Conservation (phyloP, 148 eudicot genomes). For the Heliosperma pusillum region DNA sequence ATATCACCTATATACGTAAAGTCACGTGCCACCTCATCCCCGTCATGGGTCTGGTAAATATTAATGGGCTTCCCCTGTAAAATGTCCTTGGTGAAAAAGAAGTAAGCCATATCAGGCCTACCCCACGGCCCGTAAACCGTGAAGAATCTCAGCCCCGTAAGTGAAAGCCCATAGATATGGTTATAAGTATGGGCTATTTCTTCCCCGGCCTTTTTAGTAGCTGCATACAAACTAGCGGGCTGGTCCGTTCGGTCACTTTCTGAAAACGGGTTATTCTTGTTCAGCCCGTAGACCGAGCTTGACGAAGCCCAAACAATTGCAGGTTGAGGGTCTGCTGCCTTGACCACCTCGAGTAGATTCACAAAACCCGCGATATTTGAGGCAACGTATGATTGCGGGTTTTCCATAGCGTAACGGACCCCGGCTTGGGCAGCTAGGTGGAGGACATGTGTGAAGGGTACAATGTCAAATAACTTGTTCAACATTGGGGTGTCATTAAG, state of each 20-base stretch:
- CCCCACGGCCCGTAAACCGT: slow-evolving; percentile 99
- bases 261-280: slow-evolving; percentile 72
- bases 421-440: slow-evolving; percentile 97
- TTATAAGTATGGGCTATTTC: slow-evolving; percentile 93
- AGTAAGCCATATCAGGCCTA: slow-evolving; percentile 94
- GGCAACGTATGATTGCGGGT: slow-evolving; percentile 70
- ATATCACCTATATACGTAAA: slow-evolving; percentile 88
- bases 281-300: slow-evolving; percentile 84
- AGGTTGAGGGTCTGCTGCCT: slow-evolving; percentile 76
- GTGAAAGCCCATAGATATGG: slow-evolving; percentile 81
- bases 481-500: slow-evolving; percentile 69
- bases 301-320: slow-evolving; percentile 93
- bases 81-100: slow-evolving; percentile 90
- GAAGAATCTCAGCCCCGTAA: slow-evolving; percentile 81
- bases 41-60: slow-evolving; percentile 60
- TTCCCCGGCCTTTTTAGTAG: slow-evolving; percentile 93
- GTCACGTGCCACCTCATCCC: slow-evolving; percentile 83
- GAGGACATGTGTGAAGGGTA: slow-evolving; percentile 75
- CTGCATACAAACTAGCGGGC: slow-evolving; percentile 90
- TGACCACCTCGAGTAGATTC: slow-evolving; percentile 62
- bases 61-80: slow-evolving; percentile 66
- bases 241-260: slow-evolving; percentile 74
- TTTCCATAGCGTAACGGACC: slow-evolving; percentile 91
- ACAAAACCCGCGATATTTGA: slow-evolving; percentile 88
- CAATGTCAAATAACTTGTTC: slow-evolving; percentile 72